Evolutionary conservation across 116 monocot genomes (phyloP).

Genomic region (Trichopus zeylanicus): DNA sequence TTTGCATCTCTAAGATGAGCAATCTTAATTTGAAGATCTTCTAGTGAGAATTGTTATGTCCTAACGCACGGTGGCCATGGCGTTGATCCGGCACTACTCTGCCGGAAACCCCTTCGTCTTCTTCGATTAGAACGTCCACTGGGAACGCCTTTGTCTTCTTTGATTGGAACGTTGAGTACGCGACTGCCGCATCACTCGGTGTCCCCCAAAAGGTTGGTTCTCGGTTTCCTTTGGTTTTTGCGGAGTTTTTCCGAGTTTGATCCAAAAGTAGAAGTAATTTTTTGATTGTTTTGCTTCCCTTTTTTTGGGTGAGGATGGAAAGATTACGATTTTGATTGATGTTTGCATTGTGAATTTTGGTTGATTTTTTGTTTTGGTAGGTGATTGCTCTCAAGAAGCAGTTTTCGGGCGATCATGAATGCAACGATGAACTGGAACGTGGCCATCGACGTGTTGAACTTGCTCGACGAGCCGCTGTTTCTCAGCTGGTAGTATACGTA

Average conservation of each 20-base stretch:
- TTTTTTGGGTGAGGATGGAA: too few relatives aligned
- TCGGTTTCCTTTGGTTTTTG: neutral
- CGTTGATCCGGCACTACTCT: conserved; percentile 11
- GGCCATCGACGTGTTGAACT: conserved; percentile 76
- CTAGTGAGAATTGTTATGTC: too few relatives aligned
- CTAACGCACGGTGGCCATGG: conserved; percentile 7
- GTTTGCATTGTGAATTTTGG: neutral
- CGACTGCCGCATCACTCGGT: conserved; percentile 56
- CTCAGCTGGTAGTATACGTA: conserved; percentile 54
- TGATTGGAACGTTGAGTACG: conserved; percentile 70
- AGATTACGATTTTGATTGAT: neutral
- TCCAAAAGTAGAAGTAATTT: too few relatives aligned
- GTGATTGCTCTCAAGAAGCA: conserved; percentile 75
- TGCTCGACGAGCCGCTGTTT: conserved; percentile 72
- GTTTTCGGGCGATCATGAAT: conserved; percentile 75
- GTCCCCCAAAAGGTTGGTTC: conserved; percentile 52
- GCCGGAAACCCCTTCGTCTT: conserved; percentile 47
- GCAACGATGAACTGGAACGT: conserved; percentile 86
- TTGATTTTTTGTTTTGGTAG: conserved; percentile 18
- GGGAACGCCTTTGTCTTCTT: too few relatives aligned
- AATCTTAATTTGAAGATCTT: too few relatives aligned
- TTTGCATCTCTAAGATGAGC: too few relatives aligned
- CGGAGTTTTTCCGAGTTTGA: neutral
- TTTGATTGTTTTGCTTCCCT: neutral
- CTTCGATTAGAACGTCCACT: too few relatives aligned